Evolutionary conservation across 257 asterid genomes (phyloP), one percentile per base, ranked within the genome.

Genomic region (Solanum lycopersicoides): DNA sequence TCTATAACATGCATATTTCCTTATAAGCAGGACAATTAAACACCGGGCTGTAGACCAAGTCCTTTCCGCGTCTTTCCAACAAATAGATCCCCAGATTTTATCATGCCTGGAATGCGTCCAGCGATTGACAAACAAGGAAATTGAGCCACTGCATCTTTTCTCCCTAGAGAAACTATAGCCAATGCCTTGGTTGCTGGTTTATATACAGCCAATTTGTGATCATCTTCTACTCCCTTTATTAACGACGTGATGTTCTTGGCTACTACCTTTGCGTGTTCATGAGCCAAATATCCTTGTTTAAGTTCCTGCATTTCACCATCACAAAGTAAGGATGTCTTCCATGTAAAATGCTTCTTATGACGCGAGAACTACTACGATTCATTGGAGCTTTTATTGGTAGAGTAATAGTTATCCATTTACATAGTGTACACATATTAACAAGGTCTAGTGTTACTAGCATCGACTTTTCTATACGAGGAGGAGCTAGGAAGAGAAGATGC

Each of bases 41-140:
- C 83, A 10, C 53, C 23, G 3, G 95, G 18, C 63, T 83, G 90
- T 71, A 96, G 93, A 85, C 98, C 98, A n/a, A 93, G 95, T 7
- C 86, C 86, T 88, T 93, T 92, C 50, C 98, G 79, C 8, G 96
- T 87, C 80, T 76, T 91, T 30, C 94, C 93, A 32, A 96, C 97
- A 42, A 96, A 96, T 91, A 96, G 87, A 91, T 95, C 98, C 87
- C 95, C 93, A 0, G 99, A 96, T 88, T 96, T 96, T 18, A 96
- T 73, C 88, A 93, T 91, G 16, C 98, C 99, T 1, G 98, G 96
- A 45, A 96, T 0, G 53, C 97, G 96, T 8, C 99, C 98, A 4
- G 42, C 50, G 6, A 92, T 6, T 13, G 97, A 89, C 32, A 95
- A 11, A 71, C 95, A 94, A 83, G 56, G 56, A 32, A 93, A 32